These are phyloP conservation scores for Viola pubescens DNA, from an alignment of 441 rosid species.

Conservation along the genomic window DNA sequence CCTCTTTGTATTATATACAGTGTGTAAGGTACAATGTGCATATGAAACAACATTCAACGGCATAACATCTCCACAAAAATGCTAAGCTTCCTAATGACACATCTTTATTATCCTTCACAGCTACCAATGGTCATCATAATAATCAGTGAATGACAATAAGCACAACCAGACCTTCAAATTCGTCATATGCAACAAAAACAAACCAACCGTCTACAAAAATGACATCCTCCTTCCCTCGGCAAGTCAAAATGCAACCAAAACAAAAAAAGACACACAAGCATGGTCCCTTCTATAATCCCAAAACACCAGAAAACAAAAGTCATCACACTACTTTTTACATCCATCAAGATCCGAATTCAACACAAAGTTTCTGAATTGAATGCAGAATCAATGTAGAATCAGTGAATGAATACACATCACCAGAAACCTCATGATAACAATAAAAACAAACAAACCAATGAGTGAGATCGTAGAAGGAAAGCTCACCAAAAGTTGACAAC, in stretches of 20 bases:
- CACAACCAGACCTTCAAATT: neutral
- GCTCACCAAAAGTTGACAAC: constrained; percentile 2
- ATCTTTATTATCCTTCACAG: neutral
- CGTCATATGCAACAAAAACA: neutral
- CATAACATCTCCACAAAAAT: neutral
- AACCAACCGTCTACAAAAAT: neutral
- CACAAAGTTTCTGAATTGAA: too few species aligned
- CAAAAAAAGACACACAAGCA: neutral
- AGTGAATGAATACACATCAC: too few species aligned
- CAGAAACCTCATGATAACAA: neutral
- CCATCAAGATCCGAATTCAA: too few species aligned
- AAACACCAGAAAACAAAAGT: neutral
- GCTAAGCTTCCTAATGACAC: neutral
- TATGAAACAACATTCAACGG: too few species aligned
- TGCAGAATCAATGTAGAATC: too few species aligned
- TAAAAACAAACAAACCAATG: neutral
- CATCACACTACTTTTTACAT: neutral
- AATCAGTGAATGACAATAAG: neutral
- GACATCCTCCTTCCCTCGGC: too few species aligned
- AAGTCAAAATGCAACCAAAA: neutral
- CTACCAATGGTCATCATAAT: neutral
- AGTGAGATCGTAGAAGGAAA: neutral
- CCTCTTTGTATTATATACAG: too few species aligned
- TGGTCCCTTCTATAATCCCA: neutral
- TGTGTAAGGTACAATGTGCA: too few species aligned